Conservation (phyloP, 2,329 filamentous ascomycete genomes). For the Westerdykella aurantiaca region DNA sequence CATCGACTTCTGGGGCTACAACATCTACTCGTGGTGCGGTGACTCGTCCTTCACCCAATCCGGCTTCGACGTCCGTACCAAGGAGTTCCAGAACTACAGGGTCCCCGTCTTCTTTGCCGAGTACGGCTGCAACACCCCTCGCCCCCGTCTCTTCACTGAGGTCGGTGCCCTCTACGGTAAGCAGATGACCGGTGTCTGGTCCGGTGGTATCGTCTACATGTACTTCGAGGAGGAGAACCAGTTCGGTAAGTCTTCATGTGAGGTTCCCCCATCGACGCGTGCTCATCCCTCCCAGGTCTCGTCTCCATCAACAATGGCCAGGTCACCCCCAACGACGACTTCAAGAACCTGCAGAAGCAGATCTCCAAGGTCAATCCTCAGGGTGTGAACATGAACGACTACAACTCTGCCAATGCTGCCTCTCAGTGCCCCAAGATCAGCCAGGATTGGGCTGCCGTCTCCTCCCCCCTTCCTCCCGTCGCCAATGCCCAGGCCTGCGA, state of each 20-base stretch:
- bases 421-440: constrained; percentile 61
- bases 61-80: constrained; percentile 73
- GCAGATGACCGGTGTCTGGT: constrained; percentile 83
- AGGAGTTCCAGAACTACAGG: constrained; percentile 83
- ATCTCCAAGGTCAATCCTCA: constrained; percentile 63
- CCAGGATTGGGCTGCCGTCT: constrained; percentile 62
- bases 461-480: constrained; percentile 66
- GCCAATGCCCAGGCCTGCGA: constrained; percentile 74
- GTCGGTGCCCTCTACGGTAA: constrained; percentile 72
- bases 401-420: constrained; percentile 64
- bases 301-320: neutral
- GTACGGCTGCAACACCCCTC: constrained; percentile 83
- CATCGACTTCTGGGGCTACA: constrained; percentile 99
- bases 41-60: constrained; percentile 70
- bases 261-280: neutral
- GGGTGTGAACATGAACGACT: constrained; percentile 60
- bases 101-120: constrained; percentile 98
- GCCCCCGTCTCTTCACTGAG: constrained; percentile 76
- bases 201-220: constrained; percentile 98
- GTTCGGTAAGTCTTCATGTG: constrained; percentile 57
- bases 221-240: constrained; percentile 90
- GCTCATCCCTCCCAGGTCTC: constrained; percentile 1
- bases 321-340: constrained; percentile 2
- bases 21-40: constrained; percentile 99
- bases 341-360: constrained; percentile 61